Percentiles rank a stretch among this genome's conserved stretches.
These are phyloP conservation scores for Candida nanaspora DNA, from an alignment of 805 yeast species.

Conservation along the genomic window DNA sequence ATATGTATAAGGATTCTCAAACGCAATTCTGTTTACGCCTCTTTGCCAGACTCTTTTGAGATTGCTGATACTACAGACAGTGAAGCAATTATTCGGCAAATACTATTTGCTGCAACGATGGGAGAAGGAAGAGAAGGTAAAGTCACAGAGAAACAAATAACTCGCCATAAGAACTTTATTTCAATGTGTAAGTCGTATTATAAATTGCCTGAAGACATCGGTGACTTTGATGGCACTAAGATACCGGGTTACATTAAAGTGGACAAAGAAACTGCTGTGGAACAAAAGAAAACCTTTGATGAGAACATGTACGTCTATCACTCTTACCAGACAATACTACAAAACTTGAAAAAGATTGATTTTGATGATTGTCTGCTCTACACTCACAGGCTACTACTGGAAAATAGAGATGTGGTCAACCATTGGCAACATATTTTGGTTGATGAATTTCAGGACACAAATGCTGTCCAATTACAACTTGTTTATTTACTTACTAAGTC, in stretches of 20 bases:
- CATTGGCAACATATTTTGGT: constrained; percentile 66
- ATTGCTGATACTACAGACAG: constrained; percentile 51
- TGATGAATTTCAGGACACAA: constrained; percentile 93
- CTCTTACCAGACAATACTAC: constrained; percentile 45
- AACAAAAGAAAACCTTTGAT: too few species aligned
- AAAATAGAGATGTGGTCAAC: constrained; percentile 36
- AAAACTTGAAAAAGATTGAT: constrained; percentile 44
- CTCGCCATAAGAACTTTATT: constrained; percentile 32
- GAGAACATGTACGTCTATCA: constrained; percentile 41
- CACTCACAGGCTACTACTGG: constrained; percentile 40
- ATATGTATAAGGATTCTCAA: constrained; percentile 58
- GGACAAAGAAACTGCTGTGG: too few species aligned
- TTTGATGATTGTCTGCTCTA: constrained; percentile 76
- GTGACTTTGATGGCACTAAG: background rate
- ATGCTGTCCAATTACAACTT: constrained; percentile 64
- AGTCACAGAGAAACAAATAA: constrained; percentile 19
- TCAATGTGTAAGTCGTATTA: constrained; percentile 54
- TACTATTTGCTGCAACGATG: constrained; percentile 3
- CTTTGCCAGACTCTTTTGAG: constrained; percentile 32
- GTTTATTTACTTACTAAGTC: constrained; percentile 44
- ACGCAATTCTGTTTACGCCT: constrained; percentile 45
- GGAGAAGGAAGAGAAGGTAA: constrained; percentile 28
- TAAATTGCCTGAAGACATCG: constrained; percentile 30
- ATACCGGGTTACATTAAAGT: background rate
- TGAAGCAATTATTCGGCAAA: constrained; percentile 43